Base-by-base conservation (phyloP, 2,329 filamentous ascomycete species). In the Anisogramma anomala region DNA sequence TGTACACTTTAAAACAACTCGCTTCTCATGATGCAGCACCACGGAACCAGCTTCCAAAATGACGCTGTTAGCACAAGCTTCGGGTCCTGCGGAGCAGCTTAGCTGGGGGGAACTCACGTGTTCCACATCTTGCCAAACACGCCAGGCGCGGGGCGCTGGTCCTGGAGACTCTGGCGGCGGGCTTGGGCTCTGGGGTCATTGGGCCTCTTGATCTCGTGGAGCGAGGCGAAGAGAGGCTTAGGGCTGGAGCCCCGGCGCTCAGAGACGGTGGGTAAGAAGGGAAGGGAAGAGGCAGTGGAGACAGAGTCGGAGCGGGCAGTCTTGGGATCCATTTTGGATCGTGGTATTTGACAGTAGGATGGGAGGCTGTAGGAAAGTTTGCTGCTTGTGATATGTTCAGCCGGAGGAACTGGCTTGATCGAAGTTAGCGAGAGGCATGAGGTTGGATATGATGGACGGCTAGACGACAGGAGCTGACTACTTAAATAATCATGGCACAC, bases 51-150 rank as follows among this genome's bases (percentile, higher is more conserved):
- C n/a, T n/a, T n/a, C n/a, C n/a, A n/a, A 25, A 25, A 11, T 6
- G 23, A 11, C 23, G 23, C 11, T 25, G 23, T 25, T 25, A 25
- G 23, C 23, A 25, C 23, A 25, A 25, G 23, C 23, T n/a, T n/a
- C n/a, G n/a, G n/a, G n/a, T n/a, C n/a, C n/a, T n/a, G n/a, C n/a
- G n/a, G n/a, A n/a, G n/a, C n/a, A n/a, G n/a, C n/a, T n/a, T n/a
- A n/a, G n/a, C 10, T 13, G n/a, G 2, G 15, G 19, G 26, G 22
- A 10, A 53, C 69, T 39, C 56, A 77, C 72, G 67, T 74, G 50
- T 74, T 65, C 68, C 74, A 77, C 60, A 75, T 65, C 47, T 66
- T 62, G 40, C 68, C 69, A 38, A 77, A 59, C 47, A 76, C 58
- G 30, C 72, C 72, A 1, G 64, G 53, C 36, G 62, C 56, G 11